Percentiles rank a stretch among this genome's conserved stretches.
These are phyloP conservation scores for Sechiopsis laciniata DNA, from an alignment of 306 rosid genomes.

Conservation along the genomic window DNA sequence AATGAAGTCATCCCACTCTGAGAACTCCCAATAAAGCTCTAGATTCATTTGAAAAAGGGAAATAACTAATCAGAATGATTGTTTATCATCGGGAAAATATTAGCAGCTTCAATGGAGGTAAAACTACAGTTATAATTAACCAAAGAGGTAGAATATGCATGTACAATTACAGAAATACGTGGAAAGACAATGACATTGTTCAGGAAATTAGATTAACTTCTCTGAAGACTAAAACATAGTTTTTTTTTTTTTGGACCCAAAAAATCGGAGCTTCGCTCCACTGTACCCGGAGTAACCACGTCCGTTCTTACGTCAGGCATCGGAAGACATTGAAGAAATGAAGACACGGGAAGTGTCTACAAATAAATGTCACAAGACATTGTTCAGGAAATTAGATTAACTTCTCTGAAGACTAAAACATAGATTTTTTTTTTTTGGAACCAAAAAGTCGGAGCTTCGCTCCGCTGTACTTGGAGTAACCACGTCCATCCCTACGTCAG, in stretches of 20 bases:
- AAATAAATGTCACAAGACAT: too few species aligned
- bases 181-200: neutral
- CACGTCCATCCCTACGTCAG: too few species aligned
- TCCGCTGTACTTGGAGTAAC: too few species aligned
- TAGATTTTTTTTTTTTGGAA: too few species aligned
- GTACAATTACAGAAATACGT: neutral
- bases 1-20: slow-evolving; percentile 77
- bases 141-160: slow-evolving; percentile 1
- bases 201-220: slow-evolving; percentile 1
- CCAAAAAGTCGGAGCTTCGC: too few species aligned
- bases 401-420: neutral
- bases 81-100: neutral
- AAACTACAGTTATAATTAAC: neutral
- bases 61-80: slow-evolving; percentile 21
- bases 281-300: too few species aligned
- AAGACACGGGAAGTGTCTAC: too few species aligned
- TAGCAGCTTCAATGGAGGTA: neutral
- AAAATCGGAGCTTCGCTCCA: too few species aligned
- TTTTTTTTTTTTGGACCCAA: too few species aligned
- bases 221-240: neutral
- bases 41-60: slow-evolving; percentile 23
- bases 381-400: neutral
- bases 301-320: too few species aligned
- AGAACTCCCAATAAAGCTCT: slow-evolving; percentile 96
- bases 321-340: too few species aligned